Evolutionary conservation across 2,329 filamentous ascomycete genomes (phyloP).

Genomic region (Dryadomyces quercivorus): DNA sequence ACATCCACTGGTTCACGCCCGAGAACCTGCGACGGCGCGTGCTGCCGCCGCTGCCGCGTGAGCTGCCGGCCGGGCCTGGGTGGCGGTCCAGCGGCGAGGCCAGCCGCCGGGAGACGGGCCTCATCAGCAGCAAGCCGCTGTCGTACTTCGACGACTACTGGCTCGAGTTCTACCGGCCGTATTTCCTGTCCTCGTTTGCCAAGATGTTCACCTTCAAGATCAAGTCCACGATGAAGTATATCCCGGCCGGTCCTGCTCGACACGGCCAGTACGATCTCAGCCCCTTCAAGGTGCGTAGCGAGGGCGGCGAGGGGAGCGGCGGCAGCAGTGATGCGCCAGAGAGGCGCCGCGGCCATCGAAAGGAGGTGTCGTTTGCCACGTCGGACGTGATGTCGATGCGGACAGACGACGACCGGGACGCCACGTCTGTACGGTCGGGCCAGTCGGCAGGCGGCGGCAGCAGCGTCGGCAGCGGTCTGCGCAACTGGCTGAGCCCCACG

Average conservation of each 20-base stretch:
- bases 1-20: slow-evolving; percentile 83
- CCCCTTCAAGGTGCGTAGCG: slow-evolving; percentile 70
- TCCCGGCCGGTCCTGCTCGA: slow-evolving; percentile 60
- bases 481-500: slow-evolving; percentile 7
- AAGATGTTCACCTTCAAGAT: slow-evolving; percentile 92
- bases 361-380: slow-evolving; percentile 59
- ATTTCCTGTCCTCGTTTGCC: slow-evolving; percentile 74
- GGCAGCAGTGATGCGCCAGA: slow-evolving; percentile 30
- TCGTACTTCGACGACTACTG: slow-evolving; percentile 83
- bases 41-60: slow-evolving; percentile 33
- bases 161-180: slow-evolving; percentile 90
- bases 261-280: slow-evolving; percentile 72
- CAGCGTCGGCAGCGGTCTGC: slow-evolving; percentile 4
- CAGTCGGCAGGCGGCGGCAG: slow-evolving; percentile 5
- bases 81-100: background rate
- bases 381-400: slow-evolving; percentile 27
- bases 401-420: slow-evolving; percentile 23
- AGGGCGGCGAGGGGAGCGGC: slow-evolving; percentile 16
- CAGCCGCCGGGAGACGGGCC: background rate
- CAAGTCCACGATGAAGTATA: slow-evolving; percentile 77
- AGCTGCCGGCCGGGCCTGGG: background rate
- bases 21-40: slow-evolving; percentile 52
- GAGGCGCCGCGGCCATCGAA: slow-evolving; percentile 30
- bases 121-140: slow-evolving; percentile 28
- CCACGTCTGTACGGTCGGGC: slow-evolving; percentile 23